Percentiles rank a stretch among this genome's conserved stretches.
These are phyloP conservation scores for Macaranga tanarius DNA, from an alignment of 441 rosid species.

Conservation along the genomic window DNA sequence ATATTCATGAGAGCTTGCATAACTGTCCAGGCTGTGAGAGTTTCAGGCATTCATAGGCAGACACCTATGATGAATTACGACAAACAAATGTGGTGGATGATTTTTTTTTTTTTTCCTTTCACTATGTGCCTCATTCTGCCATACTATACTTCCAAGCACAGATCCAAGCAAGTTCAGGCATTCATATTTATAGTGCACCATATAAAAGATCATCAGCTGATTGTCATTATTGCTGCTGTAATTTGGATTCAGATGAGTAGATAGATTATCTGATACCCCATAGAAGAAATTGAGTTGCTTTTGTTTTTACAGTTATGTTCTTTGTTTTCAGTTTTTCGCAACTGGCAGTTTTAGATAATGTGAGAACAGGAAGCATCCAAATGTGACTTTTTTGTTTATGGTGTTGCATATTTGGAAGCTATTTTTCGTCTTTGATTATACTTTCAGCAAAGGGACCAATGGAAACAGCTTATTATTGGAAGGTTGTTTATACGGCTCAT, in stretches of 20 bases:
- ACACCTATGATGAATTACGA: background rate
- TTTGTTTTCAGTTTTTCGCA: background rate
- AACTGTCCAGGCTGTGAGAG: slow-evolving; percentile 97
- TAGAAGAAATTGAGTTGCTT: background rate
- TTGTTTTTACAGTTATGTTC: background rate
- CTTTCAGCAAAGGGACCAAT: background rate
- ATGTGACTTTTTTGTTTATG: background rate
- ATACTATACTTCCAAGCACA: background rate
- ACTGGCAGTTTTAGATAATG: background rate
- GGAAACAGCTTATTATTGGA: background rate
- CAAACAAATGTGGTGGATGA: background rate
- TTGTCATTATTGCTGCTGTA: background rate
- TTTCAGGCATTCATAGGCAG: slow-evolving; percentile 28
- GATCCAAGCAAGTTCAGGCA: background rate
- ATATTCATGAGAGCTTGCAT: slow-evolving; percentile 90
- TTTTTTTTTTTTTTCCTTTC: background rate
- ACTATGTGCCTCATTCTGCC: background rate
- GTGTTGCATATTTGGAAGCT: background rate
- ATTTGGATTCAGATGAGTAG: background rate
- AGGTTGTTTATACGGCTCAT: too few relatives aligned
- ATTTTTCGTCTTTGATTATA: background rate
- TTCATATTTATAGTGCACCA: background rate
- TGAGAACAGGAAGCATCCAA: background rate
- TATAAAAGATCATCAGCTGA: background rate
- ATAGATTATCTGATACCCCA: background rate